phyloP scores from a whole-genome alignment of 1,284 basidiomycete genomes.

The Moniliophthora roreri region DNA sequence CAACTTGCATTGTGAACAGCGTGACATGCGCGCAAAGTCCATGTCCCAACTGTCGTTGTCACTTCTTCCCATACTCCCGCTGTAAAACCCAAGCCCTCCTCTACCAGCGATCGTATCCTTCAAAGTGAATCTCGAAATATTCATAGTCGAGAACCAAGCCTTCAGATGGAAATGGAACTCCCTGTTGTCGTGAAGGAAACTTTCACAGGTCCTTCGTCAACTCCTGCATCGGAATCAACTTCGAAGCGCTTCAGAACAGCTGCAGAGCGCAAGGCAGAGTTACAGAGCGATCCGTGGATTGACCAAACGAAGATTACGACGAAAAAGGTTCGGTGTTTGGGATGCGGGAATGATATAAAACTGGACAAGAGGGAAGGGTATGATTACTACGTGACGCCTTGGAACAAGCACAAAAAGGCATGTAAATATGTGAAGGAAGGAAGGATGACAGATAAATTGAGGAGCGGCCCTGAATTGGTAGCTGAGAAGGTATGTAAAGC shows the following conservation, averaged over 20 bases:
- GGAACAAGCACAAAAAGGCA: background rate
- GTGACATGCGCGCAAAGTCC: too few species aligned
- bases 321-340: conserved; percentile 2
- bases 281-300: background rate
- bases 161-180: too few species aligned
- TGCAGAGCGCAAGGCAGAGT: background rate
- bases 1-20: too few species aligned
- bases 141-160: too few species aligned
- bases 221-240: background rate
- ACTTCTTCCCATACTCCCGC: too few species aligned
- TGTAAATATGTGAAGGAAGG: background rate
- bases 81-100: too few species aligned
- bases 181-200: background rate
- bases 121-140: too few species aligned
- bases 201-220: background rate
- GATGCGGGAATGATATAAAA: conserved; percentile 2
- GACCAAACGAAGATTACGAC: background rate
- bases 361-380: background rate
- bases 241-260: background rate
- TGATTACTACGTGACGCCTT: background rate
- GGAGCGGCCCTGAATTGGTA: too few species aligned
- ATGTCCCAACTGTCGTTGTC: too few species aligned
- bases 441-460: background rate
- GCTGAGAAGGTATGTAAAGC: too few species aligned
- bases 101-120: too few species aligned